phyloP scores from a whole-genome alignment of 305 asterid genomes.

The Fraxinus greggii region DNA sequence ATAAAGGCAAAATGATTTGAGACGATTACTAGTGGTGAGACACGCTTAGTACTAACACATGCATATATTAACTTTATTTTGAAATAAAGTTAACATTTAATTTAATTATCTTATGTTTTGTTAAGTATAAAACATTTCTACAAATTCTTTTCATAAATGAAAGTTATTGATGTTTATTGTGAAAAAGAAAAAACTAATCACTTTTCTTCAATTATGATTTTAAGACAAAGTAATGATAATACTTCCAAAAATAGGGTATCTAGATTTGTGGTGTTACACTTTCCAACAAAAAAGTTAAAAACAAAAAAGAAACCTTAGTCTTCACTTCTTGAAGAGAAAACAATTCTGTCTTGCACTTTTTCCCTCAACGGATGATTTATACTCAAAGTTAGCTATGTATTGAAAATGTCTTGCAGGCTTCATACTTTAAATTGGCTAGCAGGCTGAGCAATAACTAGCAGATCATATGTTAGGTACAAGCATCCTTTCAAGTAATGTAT shows the following conservation, averaged over 20 bases:
- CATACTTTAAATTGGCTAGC: slow-evolving; percentile 1
- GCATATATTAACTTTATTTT: neutral
- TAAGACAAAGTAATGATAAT: neutral
- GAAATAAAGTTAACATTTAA: neutral
- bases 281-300: neutral
- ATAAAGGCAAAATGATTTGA: neutral
- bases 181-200: neutral
- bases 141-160: neutral
- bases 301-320: neutral
- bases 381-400: neutral
- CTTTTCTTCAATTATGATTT: neutral
- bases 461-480: neutral
- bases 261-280: neutral
- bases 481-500: neutral
- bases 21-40: neutral
- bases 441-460: neutral
- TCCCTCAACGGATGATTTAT: neutral
- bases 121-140: neutral
- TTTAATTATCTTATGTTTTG: neutral
- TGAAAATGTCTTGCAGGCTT: neutral
- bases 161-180: neutral
- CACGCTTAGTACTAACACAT: neutral
- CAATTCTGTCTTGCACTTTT: neutral
- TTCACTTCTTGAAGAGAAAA: neutral
- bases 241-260: neutral